Percentiles rank a stretch among this genome's conserved stretches.
Evolutionary conservation across 2,329 filamentous ascomycete genomes (phyloP).

Genomic region (Cordyceps farinosa): DNA sequence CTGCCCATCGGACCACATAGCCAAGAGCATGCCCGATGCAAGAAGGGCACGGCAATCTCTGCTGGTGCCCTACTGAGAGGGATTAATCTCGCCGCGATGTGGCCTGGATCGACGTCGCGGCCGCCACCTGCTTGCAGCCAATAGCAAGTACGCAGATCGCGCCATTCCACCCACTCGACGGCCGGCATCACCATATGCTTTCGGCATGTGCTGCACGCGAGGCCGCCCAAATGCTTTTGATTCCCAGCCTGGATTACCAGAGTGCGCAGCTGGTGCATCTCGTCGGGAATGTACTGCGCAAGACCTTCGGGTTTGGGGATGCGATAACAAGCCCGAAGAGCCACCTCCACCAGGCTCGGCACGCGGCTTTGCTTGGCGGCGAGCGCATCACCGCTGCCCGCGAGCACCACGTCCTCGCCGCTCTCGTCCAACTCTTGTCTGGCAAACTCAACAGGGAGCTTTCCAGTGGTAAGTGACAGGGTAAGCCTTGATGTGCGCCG

Average conservation of each 20-base stretch:
- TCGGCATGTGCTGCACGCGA: conserved; percentile 50
- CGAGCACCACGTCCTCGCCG: conserved; percentile 14
- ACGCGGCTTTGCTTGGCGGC: conserved; percentile 33
- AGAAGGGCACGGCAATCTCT: conserved; percentile 43
- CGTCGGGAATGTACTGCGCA: conserved; percentile 39
- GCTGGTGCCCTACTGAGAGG: conserved; percentile 30
- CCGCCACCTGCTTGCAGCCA: conserved; percentile 12
- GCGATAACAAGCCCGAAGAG: conserved; percentile 44
- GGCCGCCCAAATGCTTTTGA: conserved; percentile 46
- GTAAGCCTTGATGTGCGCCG: conserved; percentile 9
- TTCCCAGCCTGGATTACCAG: conserved; percentile 38
- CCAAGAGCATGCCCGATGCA: conserved; percentile 49
- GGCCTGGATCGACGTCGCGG: conserved; percentile 6
- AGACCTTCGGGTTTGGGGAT: conserved; percentile 43
- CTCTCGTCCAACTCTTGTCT: not conserved
- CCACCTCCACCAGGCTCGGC: conserved; percentile 49
- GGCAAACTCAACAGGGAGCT: conserved; percentile 22
- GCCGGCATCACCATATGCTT: conserved; percentile 47
- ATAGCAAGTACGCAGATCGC: conserved; percentile 35
- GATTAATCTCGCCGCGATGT: conserved; percentile 21
- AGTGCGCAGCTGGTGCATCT: conserved; percentile 37
- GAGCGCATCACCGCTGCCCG: conserved; percentile 7
- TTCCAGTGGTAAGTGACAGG: not conserved
- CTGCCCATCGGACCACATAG: conserved; percentile 41
- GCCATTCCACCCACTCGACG: conserved; percentile 63